A percentile compares a stretch with the other conserved stretches of the same genome.
Conservation (phyloP, 148 eudicot species). For the Cornus suecica region DNA sequence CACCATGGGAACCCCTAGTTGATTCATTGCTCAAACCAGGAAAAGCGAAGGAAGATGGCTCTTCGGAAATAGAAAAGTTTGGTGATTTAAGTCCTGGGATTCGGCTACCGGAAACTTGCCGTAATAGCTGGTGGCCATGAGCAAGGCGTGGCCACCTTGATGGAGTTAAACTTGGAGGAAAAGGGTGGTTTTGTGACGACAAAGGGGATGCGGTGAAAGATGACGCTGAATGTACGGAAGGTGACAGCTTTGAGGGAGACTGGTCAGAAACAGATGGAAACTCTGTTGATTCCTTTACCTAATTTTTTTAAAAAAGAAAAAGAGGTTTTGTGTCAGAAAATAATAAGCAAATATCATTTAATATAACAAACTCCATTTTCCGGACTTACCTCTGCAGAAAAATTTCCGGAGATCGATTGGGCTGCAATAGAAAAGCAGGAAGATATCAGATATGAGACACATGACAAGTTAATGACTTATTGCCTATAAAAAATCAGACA, state of each 20-base stretch:
- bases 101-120: constrained; percentile 52
- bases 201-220: constrained; percentile 46
- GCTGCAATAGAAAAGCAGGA: not conserved
- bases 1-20: constrained; percentile 52
- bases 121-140: constrained; percentile 34
- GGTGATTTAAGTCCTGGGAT: constrained; percentile 58
- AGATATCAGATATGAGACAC: not conserved
- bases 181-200: constrained; percentile 44
- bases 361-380: not conserved
- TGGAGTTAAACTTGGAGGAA: constrained; percentile 48
- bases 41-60: constrained; percentile 24
- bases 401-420: not conserved
- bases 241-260: constrained; percentile 46
- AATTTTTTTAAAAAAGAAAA: not conserved
- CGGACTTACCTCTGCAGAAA: not conserved
- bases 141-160: constrained; percentile 41
- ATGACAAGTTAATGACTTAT: no score
- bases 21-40: constrained; percentile 52
- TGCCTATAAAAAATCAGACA: not conserved
- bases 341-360: not conserved
- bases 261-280: constrained; percentile 36
- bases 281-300: constrained; percentile 47
- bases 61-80: constrained; percentile 44
- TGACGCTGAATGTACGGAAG: constrained; percentile 48
- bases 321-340: not conserved